Percentiles rank a stretch among this genome's conserved stretches.
Evolutionary conservation across 164 flowering plant genomes (phyloP).

Genomic region (Vitis rotundifolia): DNA sequence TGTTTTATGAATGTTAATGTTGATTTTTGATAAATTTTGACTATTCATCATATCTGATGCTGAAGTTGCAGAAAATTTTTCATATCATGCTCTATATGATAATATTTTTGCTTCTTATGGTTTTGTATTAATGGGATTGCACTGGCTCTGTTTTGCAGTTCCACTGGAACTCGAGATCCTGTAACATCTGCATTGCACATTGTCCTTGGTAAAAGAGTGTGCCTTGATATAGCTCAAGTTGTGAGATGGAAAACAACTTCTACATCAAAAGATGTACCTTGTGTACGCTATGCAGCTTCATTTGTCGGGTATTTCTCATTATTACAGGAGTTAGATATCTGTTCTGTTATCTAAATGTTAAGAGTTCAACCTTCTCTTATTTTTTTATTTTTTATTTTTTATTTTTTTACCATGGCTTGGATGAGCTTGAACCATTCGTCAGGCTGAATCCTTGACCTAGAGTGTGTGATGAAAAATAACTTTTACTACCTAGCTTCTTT

Average conservation of each 20-base stretch:
- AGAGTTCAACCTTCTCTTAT: too few relatives aligned
- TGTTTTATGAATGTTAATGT: too few relatives aligned
- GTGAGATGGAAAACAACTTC: constrained; percentile 79
- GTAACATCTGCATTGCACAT: constrained; percentile 93
- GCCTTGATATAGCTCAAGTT: constrained; percentile 91
- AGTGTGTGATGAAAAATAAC: too few relatives aligned
- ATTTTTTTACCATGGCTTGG: too few relatives aligned
- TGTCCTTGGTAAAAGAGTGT: constrained; percentile 75
- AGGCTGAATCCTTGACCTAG: too few relatives aligned
- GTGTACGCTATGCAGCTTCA: constrained; percentile 88
- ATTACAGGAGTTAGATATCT: neutral
- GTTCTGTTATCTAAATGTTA: neutral
- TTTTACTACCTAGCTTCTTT: too few relatives aligned
- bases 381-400: too few relatives aligned
- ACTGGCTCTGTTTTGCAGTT: constrained; percentile 49
- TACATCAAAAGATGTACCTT: constrained; percentile 66
- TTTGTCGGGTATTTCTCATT: constrained; percentile 75
- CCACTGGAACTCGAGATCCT: constrained; percentile 93
- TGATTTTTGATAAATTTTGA: too few relatives aligned
- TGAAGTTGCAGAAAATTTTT: neutral
- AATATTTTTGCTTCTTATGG: neutral
- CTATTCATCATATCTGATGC: too few relatives aligned
- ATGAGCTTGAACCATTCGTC: too few relatives aligned
- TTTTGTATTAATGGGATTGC: neutral
- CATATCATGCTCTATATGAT: neutral